Base-by-base conservation (phyloP, 2,329 filamentous ascomycete species). In the Fusarium sp. region DNA sequence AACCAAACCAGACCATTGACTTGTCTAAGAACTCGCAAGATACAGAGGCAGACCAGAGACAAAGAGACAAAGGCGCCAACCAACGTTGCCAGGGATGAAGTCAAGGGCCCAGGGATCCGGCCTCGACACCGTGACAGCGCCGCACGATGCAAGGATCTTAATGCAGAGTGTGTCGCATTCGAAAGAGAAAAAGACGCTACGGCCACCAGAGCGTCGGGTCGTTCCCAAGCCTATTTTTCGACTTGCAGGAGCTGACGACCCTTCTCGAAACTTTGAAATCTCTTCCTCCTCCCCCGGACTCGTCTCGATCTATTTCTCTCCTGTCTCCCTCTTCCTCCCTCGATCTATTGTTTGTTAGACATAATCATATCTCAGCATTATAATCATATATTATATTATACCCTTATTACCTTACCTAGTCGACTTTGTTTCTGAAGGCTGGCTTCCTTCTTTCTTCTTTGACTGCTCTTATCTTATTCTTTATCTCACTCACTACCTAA, bases 181-280 rank as follows among this genome's bases (percentile, higher is more conserved):
- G 44, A 70, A 63, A 70, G 48, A 53, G 57, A 66, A 72, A 72
- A 67, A 52, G 63, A 68, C 71, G 71, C 71, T 73, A 73, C 71
- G 58, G 61, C 71, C 71, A 74, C 71, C 71, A 73, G 68, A 74
- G 66, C 63, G 64, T 73, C 63, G 66, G 71, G 71, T 72, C 69
- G 66, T 53, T 66, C 49, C 53, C 63, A 67, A 62, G 63, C 62
- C 62, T 57, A 58, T 64, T 64, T 62, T 57, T 57, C 49, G 33
- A 50, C 59, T 61, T 66, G 63, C 54, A 66, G 63, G 62, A 69
- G 63, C 67, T 70, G 63, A 70, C 63, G 53, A 68, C 57, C 53
- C 48, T 61, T 65, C 53, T 70, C 57, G 63, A 70, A 70, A 64
- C 63, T 64, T 64, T 70, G 67, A 70, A 70, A 70, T 68, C 65